Base-by-base conservation (phyloP, 2,329 filamentous ascomycete species). In the Fusarium goolgardi region DNA sequence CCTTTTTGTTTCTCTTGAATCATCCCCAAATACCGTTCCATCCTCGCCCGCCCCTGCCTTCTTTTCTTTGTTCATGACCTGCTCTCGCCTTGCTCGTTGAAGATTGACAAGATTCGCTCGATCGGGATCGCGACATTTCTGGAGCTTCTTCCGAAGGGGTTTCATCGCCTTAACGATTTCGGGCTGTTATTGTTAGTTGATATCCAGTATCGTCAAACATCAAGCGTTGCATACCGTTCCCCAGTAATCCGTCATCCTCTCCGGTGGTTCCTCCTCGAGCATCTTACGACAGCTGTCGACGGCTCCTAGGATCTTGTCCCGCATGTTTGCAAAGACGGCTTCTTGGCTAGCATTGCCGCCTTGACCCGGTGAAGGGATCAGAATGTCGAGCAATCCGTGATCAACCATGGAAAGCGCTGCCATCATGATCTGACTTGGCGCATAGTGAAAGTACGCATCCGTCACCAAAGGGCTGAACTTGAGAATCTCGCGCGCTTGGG, bases 401-500 rank as follows among this genome's bases (percentile, higher is more conserved):
- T 98, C 95, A 0, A 90, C 92, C 52, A 96, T 85, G 16, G 90
- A 84, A 29, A 97, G 80, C 0, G 94, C 89, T 0, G 93, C 90
- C 62, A 98, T 85, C 89, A 94, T 94, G 76, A 98, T 97, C 78
- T 99, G 96, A 25, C 92, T 91, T 0, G 96, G 96, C 0, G 95
- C 95, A 80, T 92, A 98, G 78, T 97, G 91, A 80, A 98, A 97
- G 81, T 98, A 98, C n/a, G 88, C 94, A 74, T 99, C 96, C 27
- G 95, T 97, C 64, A 97, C 85, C 51, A 97, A 82, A 0, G 94
- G 92, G 59, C 92, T 91, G 55, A 89, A 91, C 75, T 93, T 93
- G 55, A 96, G 86, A 46, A 93, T 84, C 21, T 90, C 87, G 41
- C 91, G 86, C 0, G 94, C 91, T 53, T 85, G 86, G n/a, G 83